Evolutionary conservation across 169 alveolate genomes (phyloP), one percentile per base, ranked within the genome.

Genomic region (Plasmodium relictum): DNA sequence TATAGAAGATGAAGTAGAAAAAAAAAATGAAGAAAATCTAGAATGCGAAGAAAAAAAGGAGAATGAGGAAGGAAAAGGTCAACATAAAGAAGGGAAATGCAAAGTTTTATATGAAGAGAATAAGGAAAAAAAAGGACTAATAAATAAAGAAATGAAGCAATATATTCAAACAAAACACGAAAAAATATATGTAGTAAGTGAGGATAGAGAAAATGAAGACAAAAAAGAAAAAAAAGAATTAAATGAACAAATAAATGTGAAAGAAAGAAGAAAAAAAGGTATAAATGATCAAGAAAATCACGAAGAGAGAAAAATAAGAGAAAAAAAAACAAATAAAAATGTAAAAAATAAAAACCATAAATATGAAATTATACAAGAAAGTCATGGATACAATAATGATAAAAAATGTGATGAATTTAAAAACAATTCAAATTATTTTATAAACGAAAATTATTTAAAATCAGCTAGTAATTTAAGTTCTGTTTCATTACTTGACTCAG

Each of bases 31-130:
- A 31, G 31, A 56, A 16, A 5, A 65, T 65, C 5, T 26, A 14
- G 73, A 65, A 65, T 31, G 22, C 5, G 9, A 12, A 65, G 54
- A 65, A 37, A 26, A 37, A 20, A 50, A 65, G 16, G 52, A 65
- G 37, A 31, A n/a, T 7, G 2, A 65, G 4, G n/a, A 12, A 65
- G 6, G 31, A 31, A 3, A 31, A 31, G 39, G 3, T 31, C 6
- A 31, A 31, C 39, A 31, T 31, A 31, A 31, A 31, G 39, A 31
- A 31, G 31, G 9, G 5, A 18, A 56, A 56, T 1, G 9, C 5
- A 5, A 56, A 56, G 26, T 18, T 18, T 16, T 18, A 2, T 22
- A 56, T 31, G 39, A 31, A 31, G 39, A 31, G 39, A 3, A 31
- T 31, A 31, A 31, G 39, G 39, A 31, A 31, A 2, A 1, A 1